These are phyloP conservation scores for Leccinum pachyderme DNA, from an alignment of 1,284 basidiomycete species.

Conservation along the genomic window DNA sequence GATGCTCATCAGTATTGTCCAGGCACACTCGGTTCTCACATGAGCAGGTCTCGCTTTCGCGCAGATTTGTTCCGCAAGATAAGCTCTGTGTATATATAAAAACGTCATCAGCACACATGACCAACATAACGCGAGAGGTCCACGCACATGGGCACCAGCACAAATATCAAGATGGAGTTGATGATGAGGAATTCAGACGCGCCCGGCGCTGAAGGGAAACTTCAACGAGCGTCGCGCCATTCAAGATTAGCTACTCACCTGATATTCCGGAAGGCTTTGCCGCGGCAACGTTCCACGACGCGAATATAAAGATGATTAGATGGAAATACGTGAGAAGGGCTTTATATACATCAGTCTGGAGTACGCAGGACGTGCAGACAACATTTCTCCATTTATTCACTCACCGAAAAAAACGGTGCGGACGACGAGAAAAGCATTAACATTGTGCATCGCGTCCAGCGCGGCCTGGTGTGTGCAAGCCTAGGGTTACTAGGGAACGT, in stretches of 20 bases:
- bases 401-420: slow-evolving; percentile 58
- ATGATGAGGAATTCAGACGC: slow-evolving; percentile 52
- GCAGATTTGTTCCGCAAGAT: slow-evolving; percentile 38
- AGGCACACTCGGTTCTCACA: slow-evolving; percentile 51
- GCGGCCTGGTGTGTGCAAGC: slow-evolving; percentile 2
- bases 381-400: slow-evolving; percentile 19
- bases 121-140: neutral
- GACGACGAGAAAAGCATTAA: slow-evolving; percentile 47
- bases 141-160: slow-evolving; percentile 48
- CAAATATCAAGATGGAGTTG: slow-evolving; percentile 45
- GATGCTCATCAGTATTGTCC: slow-evolving; percentile 48
- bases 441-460: slow-evolving; percentile 34
- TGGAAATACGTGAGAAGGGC: slow-evolving; percentile 54
- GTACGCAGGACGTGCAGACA: neutral
- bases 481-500: neutral
- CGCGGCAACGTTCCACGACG: slow-evolving; percentile 54
- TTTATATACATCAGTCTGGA: slow-evolving; percentile 23
- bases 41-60: slow-evolving; percentile 37
- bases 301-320: slow-evolving; percentile 51
- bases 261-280: slow-evolving; percentile 35
- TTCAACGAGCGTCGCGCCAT: neutral
- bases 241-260: slow-evolving; percentile 32
- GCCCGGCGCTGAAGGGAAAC: slow-evolving; percentile 39
- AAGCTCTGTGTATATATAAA: slow-evolving; percentile 23
- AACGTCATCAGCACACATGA: neutral